Conservation (phyloP, 352 stramenopile species). For the Elongisporangium anandrum region DNA sequence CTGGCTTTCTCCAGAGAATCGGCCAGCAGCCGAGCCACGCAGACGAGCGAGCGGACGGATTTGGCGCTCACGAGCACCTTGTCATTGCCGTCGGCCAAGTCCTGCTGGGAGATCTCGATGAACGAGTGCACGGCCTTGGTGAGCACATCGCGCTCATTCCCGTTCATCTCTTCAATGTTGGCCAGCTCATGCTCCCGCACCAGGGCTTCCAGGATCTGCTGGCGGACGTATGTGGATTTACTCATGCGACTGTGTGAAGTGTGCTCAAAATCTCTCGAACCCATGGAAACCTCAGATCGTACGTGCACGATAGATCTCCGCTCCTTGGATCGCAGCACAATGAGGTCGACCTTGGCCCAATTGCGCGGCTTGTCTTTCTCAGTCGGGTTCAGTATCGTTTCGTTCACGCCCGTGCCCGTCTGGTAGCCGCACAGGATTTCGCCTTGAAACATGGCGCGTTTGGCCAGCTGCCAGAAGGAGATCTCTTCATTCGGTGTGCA, state of each 20-base stretch:
- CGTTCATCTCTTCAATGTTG: slow-evolving; percentile 21
- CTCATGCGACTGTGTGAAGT: slow-evolving; percentile 36
- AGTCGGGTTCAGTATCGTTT: slow-evolving; percentile 69
- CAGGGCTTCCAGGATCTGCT: slow-evolving; percentile 47
- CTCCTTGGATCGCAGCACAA: slow-evolving; percentile 42
- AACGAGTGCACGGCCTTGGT: slow-evolving; percentile 31
- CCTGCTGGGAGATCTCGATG: slow-evolving; percentile 18
- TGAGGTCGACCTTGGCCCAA: slow-evolving; percentile 61
- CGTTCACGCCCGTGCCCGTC: slow-evolving; percentile 23
- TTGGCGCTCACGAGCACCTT: slow-evolving; percentile 13
- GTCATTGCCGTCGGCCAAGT: slow-evolving; percentile 1
- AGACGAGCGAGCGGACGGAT: slow-evolving; percentile 32
- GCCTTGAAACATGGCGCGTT: slow-evolving; percentile 39
- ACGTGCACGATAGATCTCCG: slow-evolving; percentile 13
- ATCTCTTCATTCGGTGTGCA: slow-evolving; percentile 43
- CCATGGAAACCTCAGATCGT: slow-evolving; percentile 15
- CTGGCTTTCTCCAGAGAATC: slow-evolving; percentile 37
- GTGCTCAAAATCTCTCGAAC: slow-evolving; percentile 44
- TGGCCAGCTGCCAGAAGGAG: slow-evolving; percentile 80
- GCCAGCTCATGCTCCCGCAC: slow-evolving; percentile 43
- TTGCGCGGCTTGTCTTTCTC: slow-evolving; percentile 37
- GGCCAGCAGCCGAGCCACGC: slow-evolving; percentile 40
- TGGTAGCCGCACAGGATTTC: slow-evolving; percentile 85
- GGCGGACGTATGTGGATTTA: slow-evolving; percentile 45
- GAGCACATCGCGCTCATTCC: slow-evolving; percentile 24